Conservation (phyloP, 2,329 filamentous ascomycete species). For the Claviceps lovelessii region DNA sequence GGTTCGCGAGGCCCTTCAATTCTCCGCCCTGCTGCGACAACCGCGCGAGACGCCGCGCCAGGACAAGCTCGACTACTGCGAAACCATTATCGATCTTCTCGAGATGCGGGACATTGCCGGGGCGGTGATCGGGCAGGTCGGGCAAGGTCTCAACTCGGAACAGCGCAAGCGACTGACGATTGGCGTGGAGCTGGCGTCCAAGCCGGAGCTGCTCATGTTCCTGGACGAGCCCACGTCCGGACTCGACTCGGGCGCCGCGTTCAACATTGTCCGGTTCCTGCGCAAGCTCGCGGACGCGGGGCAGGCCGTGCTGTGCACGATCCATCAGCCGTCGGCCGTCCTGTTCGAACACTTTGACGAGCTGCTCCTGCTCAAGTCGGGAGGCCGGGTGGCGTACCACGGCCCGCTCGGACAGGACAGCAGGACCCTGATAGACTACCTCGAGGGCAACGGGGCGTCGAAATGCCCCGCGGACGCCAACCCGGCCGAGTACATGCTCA, state of each 20-base stretch:
- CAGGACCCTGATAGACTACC: constrained; percentile 34
- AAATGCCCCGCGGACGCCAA: constrained; percentile 35
- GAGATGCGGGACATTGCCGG: constrained; percentile 55
- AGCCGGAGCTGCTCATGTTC: constrained; percentile 47
- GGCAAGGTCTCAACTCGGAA: constrained; percentile 46
- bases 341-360: constrained; percentile 44
- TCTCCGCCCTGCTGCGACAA: constrained; percentile 51
- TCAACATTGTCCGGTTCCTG: constrained; percentile 47
- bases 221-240: constrained; percentile 49
- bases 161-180: constrained; percentile 44
- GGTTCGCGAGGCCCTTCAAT: constrained; percentile 50
- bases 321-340: constrained; percentile 43
- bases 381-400: constrained; percentile 39
- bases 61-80: constrained; percentile 55
- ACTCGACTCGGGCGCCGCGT: constrained; percentile 43
- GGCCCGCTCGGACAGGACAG: constrained; percentile 39
- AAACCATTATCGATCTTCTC: constrained; percentile 52
- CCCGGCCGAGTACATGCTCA: constrained; percentile 41
- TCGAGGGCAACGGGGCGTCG: constrained; percentile 32
- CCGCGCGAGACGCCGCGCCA: constrained; percentile 37
- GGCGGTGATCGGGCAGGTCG: constrained; percentile 45
- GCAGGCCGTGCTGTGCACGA: constrained; percentile 45
- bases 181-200: constrained; percentile 40
- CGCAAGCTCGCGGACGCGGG: constrained; percentile 46
- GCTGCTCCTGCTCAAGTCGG: constrained; percentile 37